These are phyloP conservation scores for Zygosaccharomyces pseudorouxii DNA, from an alignment of 805 yeast genomes.

Conservation along the genomic window DNA sequence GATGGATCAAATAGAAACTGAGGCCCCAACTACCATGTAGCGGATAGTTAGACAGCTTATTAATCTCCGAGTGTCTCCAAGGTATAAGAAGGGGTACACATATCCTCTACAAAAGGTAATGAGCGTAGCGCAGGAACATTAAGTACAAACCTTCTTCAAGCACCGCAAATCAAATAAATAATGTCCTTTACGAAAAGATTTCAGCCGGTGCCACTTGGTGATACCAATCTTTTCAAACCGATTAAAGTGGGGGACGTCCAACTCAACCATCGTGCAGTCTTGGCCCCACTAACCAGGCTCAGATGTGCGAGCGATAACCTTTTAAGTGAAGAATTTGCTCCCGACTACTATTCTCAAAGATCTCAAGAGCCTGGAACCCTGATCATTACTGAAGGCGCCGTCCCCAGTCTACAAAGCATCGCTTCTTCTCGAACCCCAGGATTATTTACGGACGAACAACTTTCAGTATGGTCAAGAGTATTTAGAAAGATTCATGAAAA, in stretches of 20 bases:
- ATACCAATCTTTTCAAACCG: conserved; percentile 40
- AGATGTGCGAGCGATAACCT: conserved; percentile 37
- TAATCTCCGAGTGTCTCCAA: too few species aligned
- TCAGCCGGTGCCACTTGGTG: conserved; percentile 25
- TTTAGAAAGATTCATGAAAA: conserved; percentile 47
- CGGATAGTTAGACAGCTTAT: too few species aligned
- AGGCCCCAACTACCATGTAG: too few species aligned
- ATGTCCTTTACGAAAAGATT: conserved; percentile 1
- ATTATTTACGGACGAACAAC: conserved; percentile 44
- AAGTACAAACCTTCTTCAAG: background rate
- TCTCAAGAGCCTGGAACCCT: conserved; percentile 55
- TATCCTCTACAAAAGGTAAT: too few species aligned
- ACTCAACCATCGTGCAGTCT: conserved; percentile 37
- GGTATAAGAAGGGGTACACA: too few species aligned
- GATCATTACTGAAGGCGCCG: conserved; percentile 54
- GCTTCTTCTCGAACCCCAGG: conserved; percentile 44
- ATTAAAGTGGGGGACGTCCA: conserved; percentile 38
- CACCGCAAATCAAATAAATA: background rate
- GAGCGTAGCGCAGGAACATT: too few species aligned
- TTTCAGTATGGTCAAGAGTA: conserved; percentile 45
- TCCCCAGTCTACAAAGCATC: conserved; percentile 40
- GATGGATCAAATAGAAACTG: too few species aligned
- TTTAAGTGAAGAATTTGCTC: conserved; percentile 41
- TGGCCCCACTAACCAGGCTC: conserved; percentile 43
- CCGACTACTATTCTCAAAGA: conserved; percentile 50